These are phyloP conservation scores for Albugo candida DNA, from an alignment of 352 stramenopile genomes.

Conservation along the genomic window DNA sequence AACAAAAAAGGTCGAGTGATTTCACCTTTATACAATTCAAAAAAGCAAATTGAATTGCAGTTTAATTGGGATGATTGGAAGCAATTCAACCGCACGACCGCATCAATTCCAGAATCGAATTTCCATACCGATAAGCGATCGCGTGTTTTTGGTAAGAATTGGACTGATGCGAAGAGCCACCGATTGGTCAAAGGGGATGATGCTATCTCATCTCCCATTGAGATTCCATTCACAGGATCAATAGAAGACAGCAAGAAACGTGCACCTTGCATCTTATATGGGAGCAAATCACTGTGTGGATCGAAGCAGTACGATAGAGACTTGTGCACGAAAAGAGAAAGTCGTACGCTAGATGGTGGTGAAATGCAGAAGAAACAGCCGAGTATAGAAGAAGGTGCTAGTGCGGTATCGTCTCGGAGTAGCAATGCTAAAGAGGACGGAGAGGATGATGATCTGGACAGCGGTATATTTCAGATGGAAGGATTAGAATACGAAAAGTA, in stretches of 20 bases:
- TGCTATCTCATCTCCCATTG: slow-evolving; percentile 32
- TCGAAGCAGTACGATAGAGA: slow-evolving; percentile 15
- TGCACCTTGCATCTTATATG: background rate
- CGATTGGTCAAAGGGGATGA: slow-evolving; percentile 8
- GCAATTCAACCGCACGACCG: background rate
- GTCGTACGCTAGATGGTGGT: slow-evolving; percentile 9
- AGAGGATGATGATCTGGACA: slow-evolving; percentile 14
- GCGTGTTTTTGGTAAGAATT: background rate
- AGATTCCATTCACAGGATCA: slow-evolving; percentile 21
- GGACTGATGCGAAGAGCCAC: too few relatives aligned
- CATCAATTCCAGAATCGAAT: slow-evolving; percentile 1
- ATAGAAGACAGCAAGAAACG: background rate
- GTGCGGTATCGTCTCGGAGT: background rate
- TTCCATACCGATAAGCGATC: slow-evolving; percentile 18
- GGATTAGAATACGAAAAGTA: slow-evolving; percentile 16
- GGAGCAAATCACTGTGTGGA: slow-evolving; percentile 5
- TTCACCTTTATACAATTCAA: slow-evolving; percentile 1
- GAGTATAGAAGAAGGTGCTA: background rate
- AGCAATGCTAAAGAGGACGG: slow-evolving; percentile 16
- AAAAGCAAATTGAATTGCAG: background rate
- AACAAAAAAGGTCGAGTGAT: background rate
- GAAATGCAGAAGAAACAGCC: slow-evolving; percentile 26
- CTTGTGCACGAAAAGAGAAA: background rate
- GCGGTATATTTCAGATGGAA: slow-evolving; percentile 69
- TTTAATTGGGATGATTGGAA: slow-evolving; percentile 1